A percentile compares a stretch with the other conserved stretches of the same genome.
Evolutionary conservation across 352 stramenopile species (phyloP).

Genomic region (Achlya hypogyna): DNA sequence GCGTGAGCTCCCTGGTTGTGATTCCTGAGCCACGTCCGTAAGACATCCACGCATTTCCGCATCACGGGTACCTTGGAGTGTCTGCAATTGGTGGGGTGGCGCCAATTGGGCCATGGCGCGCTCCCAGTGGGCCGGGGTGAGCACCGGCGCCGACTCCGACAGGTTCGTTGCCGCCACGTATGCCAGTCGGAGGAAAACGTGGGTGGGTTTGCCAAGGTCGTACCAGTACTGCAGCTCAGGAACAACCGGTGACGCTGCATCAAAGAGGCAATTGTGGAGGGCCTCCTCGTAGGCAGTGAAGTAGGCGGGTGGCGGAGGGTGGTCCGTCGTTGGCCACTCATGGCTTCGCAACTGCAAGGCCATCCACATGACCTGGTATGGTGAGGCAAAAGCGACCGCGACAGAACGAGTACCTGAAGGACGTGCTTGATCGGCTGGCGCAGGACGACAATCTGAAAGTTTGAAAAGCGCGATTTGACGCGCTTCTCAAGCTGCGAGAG

Average conservation of each 20-base stretch:
- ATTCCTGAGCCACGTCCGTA: neutral
- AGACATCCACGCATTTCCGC: neutral
- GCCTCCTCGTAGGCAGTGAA: slow-evolving; percentile 32
- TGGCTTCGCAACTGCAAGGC: slow-evolving; percentile 33
- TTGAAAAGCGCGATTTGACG: slow-evolving; percentile 62
- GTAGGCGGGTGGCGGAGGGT: slow-evolving; percentile 27
- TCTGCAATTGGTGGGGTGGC: slow-evolving; percentile 64
- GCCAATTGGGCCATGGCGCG: slow-evolving; percentile 47
- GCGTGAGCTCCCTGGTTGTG: slow-evolving; percentile 55
- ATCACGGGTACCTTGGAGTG: slow-evolving; percentile 38
- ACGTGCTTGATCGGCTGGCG: slow-evolving; percentile 46
- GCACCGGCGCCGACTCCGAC: slow-evolving; percentile 27
- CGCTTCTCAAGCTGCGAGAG: slow-evolving; percentile 75
- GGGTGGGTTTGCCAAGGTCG: slow-evolving; percentile 54
- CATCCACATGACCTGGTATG: slow-evolving; percentile 31
- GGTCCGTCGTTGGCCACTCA: neutral
- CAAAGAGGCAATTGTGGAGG: slow-evolving; percentile 32
- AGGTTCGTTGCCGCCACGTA: slow-evolving; percentile 43
- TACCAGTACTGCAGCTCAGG: slow-evolving; percentile 61
- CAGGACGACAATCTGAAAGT: slow-evolving; percentile 65
- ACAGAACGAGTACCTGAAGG: neutral
- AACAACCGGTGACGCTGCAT: slow-evolving; percentile 32
- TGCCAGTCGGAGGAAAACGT: slow-evolving; percentile 58
- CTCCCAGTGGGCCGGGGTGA: slow-evolving; percentile 39
- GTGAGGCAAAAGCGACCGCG: neutral